Conservation (phyloP, 164 flowering plant species). For the Litsea cubeba region DNA sequence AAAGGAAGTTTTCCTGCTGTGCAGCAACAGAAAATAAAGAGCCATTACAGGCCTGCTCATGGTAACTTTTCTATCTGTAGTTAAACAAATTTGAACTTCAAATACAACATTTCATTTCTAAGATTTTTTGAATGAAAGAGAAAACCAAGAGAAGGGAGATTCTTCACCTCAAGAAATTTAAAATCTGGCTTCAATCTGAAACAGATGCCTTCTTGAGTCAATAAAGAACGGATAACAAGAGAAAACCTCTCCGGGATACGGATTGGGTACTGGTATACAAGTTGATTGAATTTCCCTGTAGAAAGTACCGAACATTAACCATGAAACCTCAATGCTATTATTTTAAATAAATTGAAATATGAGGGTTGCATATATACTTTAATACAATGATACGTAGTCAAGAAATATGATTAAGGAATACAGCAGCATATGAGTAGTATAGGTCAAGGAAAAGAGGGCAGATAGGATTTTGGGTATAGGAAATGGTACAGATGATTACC, state of each 20-base stretch:
- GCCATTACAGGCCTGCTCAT: background rate
- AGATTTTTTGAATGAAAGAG: background rate
- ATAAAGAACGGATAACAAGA: slow-evolving; percentile 90
- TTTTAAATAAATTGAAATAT: background rate
- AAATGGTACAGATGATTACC: background rate
- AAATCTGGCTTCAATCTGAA: slow-evolving; percentile 86
- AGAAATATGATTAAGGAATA: slow-evolving; percentile 2
- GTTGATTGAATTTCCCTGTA: slow-evolving; percentile 91
- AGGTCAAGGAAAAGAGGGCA: background rate
- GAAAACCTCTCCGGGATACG: slow-evolving; percentile 98
- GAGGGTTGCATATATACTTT: background rate
- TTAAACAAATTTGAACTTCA: background rate
- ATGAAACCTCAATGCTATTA: background rate
- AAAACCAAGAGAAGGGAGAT: background rate
- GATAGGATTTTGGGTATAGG: background rate
- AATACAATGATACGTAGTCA: background rate
- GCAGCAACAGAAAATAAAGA: background rate
- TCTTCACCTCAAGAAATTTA: slow-evolving; percentile 92
- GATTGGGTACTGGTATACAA: slow-evolving; percentile 94
- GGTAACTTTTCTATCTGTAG: background rate
- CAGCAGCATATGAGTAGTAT: background rate
- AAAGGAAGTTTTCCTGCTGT: background rate
- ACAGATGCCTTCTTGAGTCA: slow-evolving; percentile 99
- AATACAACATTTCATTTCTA: background rate
- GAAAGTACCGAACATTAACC: slow-evolving; percentile 4